These are phyloP conservation scores for Phytopythium ostracodes DNA, from an alignment of 352 stramenopile species.

Conservation along the genomic window DNA sequence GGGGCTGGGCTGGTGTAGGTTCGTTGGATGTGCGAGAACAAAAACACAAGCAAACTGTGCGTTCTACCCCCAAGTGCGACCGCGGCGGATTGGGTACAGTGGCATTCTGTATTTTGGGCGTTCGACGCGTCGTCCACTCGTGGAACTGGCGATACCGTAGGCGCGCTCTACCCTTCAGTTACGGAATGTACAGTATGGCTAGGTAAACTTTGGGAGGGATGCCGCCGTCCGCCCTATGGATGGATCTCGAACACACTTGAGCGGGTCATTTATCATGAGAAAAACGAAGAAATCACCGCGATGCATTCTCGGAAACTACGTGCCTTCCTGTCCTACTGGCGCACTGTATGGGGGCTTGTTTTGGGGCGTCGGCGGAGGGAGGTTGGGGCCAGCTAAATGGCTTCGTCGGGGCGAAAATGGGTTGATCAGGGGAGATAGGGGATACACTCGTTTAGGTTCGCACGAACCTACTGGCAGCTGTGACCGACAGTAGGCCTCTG, in stretches of 20 bases:
- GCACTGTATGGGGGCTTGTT: neutral
- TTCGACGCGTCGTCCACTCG: neutral
- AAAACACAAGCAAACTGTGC: too few relatives aligned
- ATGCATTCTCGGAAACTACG: too few relatives aligned
- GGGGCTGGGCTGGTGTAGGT: too few relatives aligned
- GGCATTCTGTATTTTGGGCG: neutral
- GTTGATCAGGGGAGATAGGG: neutral
- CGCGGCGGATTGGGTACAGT: neutral
- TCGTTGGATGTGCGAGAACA: neutral
- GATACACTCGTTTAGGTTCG: neutral
- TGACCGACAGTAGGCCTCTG: neutral
- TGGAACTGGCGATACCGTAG: neutral
- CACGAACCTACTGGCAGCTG: constrained; percentile 1
- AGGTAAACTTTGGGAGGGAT: too few relatives aligned
- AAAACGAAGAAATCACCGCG: too few relatives aligned
- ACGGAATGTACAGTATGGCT: neutral
- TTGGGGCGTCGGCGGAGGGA: neutral
- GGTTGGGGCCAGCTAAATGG: neutral
- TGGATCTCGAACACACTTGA: too few relatives aligned
- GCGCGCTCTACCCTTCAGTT: too few relatives aligned
- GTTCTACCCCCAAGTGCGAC: neutral
- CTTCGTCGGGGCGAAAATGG: constrained; percentile 1
- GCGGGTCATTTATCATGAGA: too few relatives aligned
- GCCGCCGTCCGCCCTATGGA: too few relatives aligned
- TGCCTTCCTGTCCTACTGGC: too few relatives aligned